Percentiles rank a stretch among this genome's conserved stretches.
phyloP scores from a whole-genome alignment of 2,329 filamentous ascomycete species.

The Fusarium sp. region DNA sequence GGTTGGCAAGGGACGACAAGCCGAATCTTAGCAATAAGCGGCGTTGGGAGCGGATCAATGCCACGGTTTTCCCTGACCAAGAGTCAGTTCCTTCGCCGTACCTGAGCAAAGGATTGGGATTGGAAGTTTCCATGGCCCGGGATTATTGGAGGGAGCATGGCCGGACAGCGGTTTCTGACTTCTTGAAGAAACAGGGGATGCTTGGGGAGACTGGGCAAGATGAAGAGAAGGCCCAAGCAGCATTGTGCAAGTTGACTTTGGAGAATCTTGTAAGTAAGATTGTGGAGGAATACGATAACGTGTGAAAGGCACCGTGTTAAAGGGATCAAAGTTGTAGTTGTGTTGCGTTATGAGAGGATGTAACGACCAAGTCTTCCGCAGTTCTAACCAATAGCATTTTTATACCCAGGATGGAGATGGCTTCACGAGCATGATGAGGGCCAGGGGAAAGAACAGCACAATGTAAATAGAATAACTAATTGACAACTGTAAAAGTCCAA shows the following conservation, averaged over 20 bases:
- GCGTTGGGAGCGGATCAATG: not conserved
- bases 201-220: not conserved
- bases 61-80: not conserved
- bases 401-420: not conserved
- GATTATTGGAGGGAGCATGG: not conserved
- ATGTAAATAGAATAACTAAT: not conserved
- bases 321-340: not conserved
- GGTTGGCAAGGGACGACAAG: not conserved
- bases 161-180: not conserved
- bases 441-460: not conserved
- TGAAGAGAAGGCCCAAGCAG: not conserved
- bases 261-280: not conserved
- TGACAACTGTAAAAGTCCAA: not conserved
- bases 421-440: not conserved
- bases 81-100: not conserved
- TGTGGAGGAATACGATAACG: not conserved
- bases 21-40: not conserved
- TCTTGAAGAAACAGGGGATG: not conserved
- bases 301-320: not conserved
- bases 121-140: not conserved
- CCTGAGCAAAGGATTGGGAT: not conserved
- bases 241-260: not conserved
- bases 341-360: not conserved
- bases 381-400: not conserved
- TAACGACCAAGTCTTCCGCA: not conserved